Evolutionary conservation across 164 flowering plant genomes (phyloP), one percentile per base, ranked within the genome.

Genomic region (Cinnamomum chago): DNA sequence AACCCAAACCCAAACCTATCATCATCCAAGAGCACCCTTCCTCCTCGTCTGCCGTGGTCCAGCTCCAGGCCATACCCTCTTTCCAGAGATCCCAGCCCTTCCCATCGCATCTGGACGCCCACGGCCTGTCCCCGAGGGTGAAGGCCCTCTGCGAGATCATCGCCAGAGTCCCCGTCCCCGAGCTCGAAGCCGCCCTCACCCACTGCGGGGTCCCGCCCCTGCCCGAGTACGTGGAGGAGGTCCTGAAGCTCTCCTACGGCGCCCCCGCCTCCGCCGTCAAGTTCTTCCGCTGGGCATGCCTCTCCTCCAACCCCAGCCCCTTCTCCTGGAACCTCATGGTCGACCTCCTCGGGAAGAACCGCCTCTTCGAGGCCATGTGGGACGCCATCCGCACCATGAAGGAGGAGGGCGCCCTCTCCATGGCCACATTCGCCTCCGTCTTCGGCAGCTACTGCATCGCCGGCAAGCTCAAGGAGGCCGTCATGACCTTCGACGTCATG

Each of bases 301-400:
- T 74, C 62, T 0, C 35, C 17, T 52, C n/a, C 0, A 87, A 85
- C 74, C 92, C 78, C 70, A 75, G 83, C 5, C 71, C 79, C 0
- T 80, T 73, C 28, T 74, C 88, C 1, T 93, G 95, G 97, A 93
- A 90, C 70, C 81, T 91, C 22, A 87, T 93, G 89, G 90, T 93
- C 33, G 97, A 91, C 78, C 70, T 93, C 74, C 85, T 93, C 1
- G 95, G 97, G 5, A 89, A 87, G 82, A 90, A 88, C 76, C 65
- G 70, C 23, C 77, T 83, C 25, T 93, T 89, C 76, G 97, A 93
- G 27, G 79, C 80, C 25, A 90, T 91, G 96, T 89, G 98, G 96
- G 93, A 89, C 65, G 94, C 93, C 2, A 80, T 91, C n/a, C 79
- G 94, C 75, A 82, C 92, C 2, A 93, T 93, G 97, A 89, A 81